Base-by-base conservation (phyloP, 805 yeast genomes). In the Lipomyces mesembrius region DNA sequence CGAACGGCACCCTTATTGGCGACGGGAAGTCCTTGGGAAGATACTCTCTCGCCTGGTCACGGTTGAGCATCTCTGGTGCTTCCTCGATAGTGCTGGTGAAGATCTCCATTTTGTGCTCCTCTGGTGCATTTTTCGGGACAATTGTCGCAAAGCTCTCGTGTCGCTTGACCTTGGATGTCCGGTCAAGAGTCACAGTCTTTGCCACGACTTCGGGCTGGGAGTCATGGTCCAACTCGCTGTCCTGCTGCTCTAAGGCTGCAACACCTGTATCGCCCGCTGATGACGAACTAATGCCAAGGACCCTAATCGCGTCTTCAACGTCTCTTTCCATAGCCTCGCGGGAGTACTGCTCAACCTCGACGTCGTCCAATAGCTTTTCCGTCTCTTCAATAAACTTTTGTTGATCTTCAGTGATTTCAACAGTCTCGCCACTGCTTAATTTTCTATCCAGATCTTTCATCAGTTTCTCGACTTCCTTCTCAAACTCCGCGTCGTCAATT, bases 21-120 rank as follows among this genome's bases (percentile, higher is more conserved):
- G 67, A 22, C n/a, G 53, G 43, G 52, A 57, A 53, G 20, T 43
- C 64, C 6, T 22, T 32, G 17, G 67, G 67, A 8, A 56, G 58
- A 7, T n/a, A 43, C 4, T 32, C 57, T 8, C 43, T 8, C n/a
- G 43, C 20, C 9, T 60, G 64, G 14, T 61, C 51, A 12, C 53
- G 43, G 55, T 17, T 32, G 20, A 57, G 29, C 17, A 61, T 51
- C 2, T 56, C 37, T 5, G 64, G 62, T 25, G 57, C 62, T 22
- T 20, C 3, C 3, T 64, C 62, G 29, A 64, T 56, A 7, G 58
- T 43, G 17, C 46, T 37, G 3, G 32, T 54, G 59, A 57, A 63
- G n/a, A 25, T 39, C 43, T 63, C 55, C 22, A 64, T 61, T 20
- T 25, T 60, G 7, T 43, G 56, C 4, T n/a, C 46, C 17, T 55